A percentile compares a stretch with the other conserved stretches of the same genome.
Conservation (phyloP, 2,329 filamentous ascomycete species). For the Fusarium phyllophilum region DNA sequence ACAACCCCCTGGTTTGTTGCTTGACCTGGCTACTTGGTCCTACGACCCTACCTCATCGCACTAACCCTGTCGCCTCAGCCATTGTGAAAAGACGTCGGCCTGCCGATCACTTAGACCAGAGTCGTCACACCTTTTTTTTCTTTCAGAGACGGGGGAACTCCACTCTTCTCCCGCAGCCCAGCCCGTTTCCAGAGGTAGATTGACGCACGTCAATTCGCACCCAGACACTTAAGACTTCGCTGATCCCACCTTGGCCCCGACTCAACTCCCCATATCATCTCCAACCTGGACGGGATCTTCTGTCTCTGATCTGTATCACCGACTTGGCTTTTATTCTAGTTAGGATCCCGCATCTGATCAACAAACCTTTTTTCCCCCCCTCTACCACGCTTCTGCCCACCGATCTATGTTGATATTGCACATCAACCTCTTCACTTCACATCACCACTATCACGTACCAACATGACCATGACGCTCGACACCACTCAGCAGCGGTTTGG, state of each 20-base stretch:
- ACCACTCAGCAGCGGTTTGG: constrained; percentile 84
- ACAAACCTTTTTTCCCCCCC: constrained; percentile 49
- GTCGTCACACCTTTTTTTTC: constrained; percentile 60
- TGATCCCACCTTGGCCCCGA: constrained; percentile 61
- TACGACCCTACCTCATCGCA: constrained; percentile 54
- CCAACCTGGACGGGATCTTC: constrained; percentile 48
- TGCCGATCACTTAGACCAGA: constrained; percentile 65
- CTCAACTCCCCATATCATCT: constrained; percentile 49
- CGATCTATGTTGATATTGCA: constrained; percentile 40
- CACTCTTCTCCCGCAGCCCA: constrained; percentile 53
- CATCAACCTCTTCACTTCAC: constrained; percentile 26
- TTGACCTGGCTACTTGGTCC: constrained; percentile 46
- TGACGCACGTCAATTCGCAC: constrained; percentile 54
- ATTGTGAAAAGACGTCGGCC: constrained; percentile 61
- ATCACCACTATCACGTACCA: constrained; percentile 47
- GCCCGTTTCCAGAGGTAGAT: constrained; percentile 51
- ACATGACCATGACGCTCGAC: constrained; percentile 97
- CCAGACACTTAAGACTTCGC: constrained; percentile 68
- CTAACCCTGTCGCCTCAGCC: constrained; percentile 58
- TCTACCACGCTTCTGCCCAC: constrained; percentile 34
- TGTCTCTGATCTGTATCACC: constrained; percentile 55
- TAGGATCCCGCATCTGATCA: constrained; percentile 65
- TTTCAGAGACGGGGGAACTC: constrained; percentile 49
- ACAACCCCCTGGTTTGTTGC: constrained; percentile 46
- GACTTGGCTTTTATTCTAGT: constrained; percentile 58